Base-by-base conservation (phyloP, 257 asterid genomes). In the Fraxinus americana region DNA sequence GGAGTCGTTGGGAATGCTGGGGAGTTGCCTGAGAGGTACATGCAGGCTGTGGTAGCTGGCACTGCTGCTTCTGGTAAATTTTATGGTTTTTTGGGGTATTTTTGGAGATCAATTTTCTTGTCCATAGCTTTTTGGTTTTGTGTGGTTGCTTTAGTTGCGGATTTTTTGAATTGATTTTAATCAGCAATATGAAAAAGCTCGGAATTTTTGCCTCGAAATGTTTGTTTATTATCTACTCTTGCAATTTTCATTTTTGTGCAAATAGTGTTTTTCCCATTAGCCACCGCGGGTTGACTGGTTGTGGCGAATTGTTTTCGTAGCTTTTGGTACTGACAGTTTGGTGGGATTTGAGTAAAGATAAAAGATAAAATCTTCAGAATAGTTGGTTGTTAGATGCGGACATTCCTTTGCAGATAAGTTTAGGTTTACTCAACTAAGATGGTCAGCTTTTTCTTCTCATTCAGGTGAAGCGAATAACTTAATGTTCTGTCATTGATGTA, bases 31-130 rank as follows among this genome's bases (percentile, higher is more conserved):
- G 90, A 89, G 82, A 87, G 97, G 83, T 94, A 92, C 75, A 94
- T 94, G 99, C 99, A 94, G 81, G 99, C 97, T 80, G 92, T 89
- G 63, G 80, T 92, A 27, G 97, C 97, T 21, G 99, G 99, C 48
- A 94, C 99, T 79, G 99, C 96, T 66, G 94, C 92, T 83, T 94
- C 99, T 41, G 98, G 99, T 94, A 78, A 82, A 43, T 3, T 21
- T 13, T 30, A 39, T 48, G 3, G 29, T 39, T 70, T 72, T 76
- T 41, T 43, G 11, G 17, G 17, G 30, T 41, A 66, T 72, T 76
- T 41, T 43, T 23, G 52, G 52, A 43, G 17, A 43, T 43, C 52
- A 43, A 2, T 43, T 43, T 43, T 43, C 52, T 43, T 43, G 17
- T 43, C 52, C 52, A 43, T 2, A n/a, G 43, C 7, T 9, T 41